Base-by-base conservation (phyloP, 495 filamentous ascomycete genomes). In the Penicillium flavigenum region DNA sequence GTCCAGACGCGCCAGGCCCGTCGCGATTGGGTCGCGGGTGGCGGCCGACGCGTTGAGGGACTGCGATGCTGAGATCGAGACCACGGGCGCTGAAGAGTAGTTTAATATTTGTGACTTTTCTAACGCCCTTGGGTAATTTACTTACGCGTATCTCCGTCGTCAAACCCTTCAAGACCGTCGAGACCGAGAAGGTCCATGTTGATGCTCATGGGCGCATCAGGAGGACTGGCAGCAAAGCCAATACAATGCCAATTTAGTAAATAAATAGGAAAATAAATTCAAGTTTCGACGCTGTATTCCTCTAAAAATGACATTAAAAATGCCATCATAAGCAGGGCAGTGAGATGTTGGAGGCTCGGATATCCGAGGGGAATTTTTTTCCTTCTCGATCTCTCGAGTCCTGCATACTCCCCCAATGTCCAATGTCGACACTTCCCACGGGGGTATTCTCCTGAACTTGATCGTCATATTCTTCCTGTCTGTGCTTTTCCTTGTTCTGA, bases 51-150 rank as follows among this genome's bases (percentile, higher is more conserved):
- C 80, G 50, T 88, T 82, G 39, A 96, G 74, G 9, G 90, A 91
- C 70, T 95, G 84, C 0, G 92, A 91, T 42, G 92, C 92, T 2
- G 93, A 92, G 19, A 96, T 81, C 1, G 94, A 92, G n/a, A 89
- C 83, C 31, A 98, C 78, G 6, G 90, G 88, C 31, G 51, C 76
- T 78, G n/a, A 17, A 16, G 12, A 47, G 8, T 47, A 16, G 17
- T 29, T 47, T 17, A 57, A 39, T 32, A 39, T 48, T 14, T 19
- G 3, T 6, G n/a, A 2, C 16, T 9, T 49, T 46, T 17, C 36
- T 39, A 39, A 17, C 16, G 16, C 2, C 6, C 7, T 39, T 9
- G n/a, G 36, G 3, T 6, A 39, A 39, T n/a, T 5, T 9, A 67
- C 65, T 65, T 57, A 75, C 74, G 58, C 54, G 69, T 55, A 34